Percentiles rank a stretch among this genome's conserved stretches.
These are phyloP conservation scores for Fusarium sp. DNA, from an alignment of 2,329 filamentous ascomycete genomes.

Conservation along the genomic window DNA sequence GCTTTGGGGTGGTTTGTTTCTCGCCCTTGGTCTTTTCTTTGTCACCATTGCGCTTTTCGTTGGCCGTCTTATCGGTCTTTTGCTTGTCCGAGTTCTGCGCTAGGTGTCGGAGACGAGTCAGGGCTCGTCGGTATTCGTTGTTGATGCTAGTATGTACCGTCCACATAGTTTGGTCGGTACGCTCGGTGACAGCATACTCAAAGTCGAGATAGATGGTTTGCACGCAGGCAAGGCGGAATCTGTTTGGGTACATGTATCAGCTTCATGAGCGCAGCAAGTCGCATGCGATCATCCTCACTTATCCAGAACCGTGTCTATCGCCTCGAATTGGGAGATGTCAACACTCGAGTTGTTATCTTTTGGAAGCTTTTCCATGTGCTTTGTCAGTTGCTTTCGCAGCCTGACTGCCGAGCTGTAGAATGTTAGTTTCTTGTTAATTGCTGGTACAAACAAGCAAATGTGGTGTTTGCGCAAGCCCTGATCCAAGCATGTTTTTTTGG, in stretches of 20 bases:
- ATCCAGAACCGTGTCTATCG: conserved; percentile 56
- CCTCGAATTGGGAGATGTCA: conserved; percentile 57
- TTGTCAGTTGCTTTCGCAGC: conserved; percentile 55
- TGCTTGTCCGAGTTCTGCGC: conserved; percentile 68
- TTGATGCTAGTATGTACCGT: conserved; percentile 81
- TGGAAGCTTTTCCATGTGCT: conserved; percentile 57
- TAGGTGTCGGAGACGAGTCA: conserved; percentile 65
- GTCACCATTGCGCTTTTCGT: conserved; percentile 41
- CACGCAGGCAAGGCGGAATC: conserved; percentile 78
- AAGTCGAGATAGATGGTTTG: conserved; percentile 79
- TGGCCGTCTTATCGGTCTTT: conserved; percentile 39
- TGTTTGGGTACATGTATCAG: conserved; percentile 47
- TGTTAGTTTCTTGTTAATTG: conserved; percentile 34
- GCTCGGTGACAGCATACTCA: conserved; percentile 69
- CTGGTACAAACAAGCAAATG: conserved; percentile 9
- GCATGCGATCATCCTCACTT: conserved; percentile 49
- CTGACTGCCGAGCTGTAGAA: conserved; percentile 55
- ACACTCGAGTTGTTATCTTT: conserved; percentile 49
- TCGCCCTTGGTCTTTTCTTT: conserved; percentile 42
- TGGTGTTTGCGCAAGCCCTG: conserved; percentile 14
- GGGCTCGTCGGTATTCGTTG: conserved; percentile 77
- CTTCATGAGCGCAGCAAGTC: conserved; percentile 9
- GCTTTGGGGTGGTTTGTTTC: conserved; percentile 39
- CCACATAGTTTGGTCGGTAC: conserved; percentile 81
- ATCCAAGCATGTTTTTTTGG: conserved; percentile 7